Conservation (phyloP, 768 basidiomycete species). For the Suillus subalutaceus region DNA sequence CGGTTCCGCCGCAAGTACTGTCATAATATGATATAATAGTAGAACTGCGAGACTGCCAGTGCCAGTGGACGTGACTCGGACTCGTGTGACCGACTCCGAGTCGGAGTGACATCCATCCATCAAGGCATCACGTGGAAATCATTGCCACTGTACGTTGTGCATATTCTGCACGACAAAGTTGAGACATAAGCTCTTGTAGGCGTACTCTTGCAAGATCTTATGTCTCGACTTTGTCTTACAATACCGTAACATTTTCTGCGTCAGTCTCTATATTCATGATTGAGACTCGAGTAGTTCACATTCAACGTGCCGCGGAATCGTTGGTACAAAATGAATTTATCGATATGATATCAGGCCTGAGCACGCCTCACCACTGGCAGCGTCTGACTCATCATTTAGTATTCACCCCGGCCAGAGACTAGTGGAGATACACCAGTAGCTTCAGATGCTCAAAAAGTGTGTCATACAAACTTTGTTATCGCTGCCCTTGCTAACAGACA, state of each 20-base stretch:
- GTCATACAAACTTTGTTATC: background rate
- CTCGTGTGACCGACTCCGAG: too few species aligned
- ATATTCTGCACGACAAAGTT: too few species aligned
- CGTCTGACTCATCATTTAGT: background rate
- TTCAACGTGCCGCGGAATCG: background rate
- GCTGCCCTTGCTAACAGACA: background rate
- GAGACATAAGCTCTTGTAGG: too few species aligned
- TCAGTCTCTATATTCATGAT: background rate
- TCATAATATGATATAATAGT: too few species aligned
- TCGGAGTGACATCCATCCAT: too few species aligned
- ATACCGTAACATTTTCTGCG: background rate
- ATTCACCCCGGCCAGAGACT: background rate
- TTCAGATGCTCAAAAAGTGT: background rate
- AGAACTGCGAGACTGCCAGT: too few species aligned
- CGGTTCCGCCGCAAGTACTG: too few species aligned
- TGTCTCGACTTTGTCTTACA: background rate
- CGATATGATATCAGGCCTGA: background rate
- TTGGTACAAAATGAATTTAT: background rate
- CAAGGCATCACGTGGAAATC: too few species aligned
- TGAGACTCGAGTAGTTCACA: background rate
- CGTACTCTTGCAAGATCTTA: background rate
- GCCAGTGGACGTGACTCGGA: too few species aligned
- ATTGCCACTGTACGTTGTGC: too few species aligned
- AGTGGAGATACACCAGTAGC: background rate
- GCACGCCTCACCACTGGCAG: background rate